phyloP scores from a whole-genome alignment of 495 filamentous ascomycete species.

The Alectoria sarmentosa region DNA sequence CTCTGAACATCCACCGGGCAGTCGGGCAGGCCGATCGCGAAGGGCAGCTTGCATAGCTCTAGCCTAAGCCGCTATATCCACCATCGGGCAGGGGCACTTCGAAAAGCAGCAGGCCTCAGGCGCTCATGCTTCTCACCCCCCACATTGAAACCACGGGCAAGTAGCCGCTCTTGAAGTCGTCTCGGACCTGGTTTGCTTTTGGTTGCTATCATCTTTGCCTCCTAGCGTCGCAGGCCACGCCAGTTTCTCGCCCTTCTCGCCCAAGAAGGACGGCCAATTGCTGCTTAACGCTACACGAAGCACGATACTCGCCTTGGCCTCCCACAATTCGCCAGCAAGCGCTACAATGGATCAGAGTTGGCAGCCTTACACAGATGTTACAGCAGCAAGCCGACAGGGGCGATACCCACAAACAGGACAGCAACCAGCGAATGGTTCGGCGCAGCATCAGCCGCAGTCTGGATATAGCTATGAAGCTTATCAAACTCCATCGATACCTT shows the following conservation, averaged over 20 bases:
- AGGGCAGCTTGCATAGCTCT: slow-evolving; percentile 8
- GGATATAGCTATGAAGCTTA: slow-evolving; percentile 72
- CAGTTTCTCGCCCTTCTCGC: background rate
- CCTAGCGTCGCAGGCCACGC: background rate
- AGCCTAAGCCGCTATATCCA: slow-evolving; percentile 16
- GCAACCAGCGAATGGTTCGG: slow-evolving; percentile 21
- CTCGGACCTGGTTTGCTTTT: background rate
- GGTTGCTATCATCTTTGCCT: slow-evolving; percentile 1
- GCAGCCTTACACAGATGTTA: slow-evolving; percentile 44
- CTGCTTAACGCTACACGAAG: slow-evolving; percentile 1
- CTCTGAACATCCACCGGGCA: background rate
- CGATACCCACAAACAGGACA: slow-evolving; percentile 25
- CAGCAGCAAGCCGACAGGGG: slow-evolving; percentile 20
- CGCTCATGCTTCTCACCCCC: slow-evolving; percentile 10
- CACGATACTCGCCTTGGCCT: background rate
- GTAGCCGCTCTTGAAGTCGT: slow-evolving; percentile 6
- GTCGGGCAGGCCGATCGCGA: slow-evolving; percentile 10
- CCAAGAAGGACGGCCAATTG: background rate
- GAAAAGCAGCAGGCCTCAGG: slow-evolving; percentile 12
- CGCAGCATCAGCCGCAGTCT: slow-evolving; percentile 47
- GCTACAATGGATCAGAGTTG: slow-evolving; percentile 45
- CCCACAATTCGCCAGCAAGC: background rate
- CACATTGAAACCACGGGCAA: slow-evolving; percentile 8
- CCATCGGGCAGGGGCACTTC: slow-evolving; percentile 17
- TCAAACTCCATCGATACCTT: slow-evolving; percentile 47